phyloP scores from a whole-genome alignment of 345 rosid species.

The Microcos paniculata region DNA sequence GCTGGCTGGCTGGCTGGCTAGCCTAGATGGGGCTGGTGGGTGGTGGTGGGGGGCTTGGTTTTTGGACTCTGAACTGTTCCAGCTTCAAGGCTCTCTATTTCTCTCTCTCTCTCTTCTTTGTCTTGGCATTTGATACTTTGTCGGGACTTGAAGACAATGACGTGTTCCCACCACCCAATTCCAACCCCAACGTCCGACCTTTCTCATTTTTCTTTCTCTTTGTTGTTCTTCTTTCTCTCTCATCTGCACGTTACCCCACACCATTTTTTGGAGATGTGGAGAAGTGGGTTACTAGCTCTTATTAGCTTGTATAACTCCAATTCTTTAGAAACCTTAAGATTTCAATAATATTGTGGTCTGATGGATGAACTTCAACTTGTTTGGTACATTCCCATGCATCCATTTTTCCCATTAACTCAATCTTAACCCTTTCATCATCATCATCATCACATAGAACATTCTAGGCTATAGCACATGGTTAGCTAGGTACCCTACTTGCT shows the following conservation, averaged over 20 bases:
- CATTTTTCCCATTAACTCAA: neutral
- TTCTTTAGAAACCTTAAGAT: neutral
- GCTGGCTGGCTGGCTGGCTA: neutral
- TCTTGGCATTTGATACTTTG: constrained; percentile 26
- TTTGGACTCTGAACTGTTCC: constrained; percentile 5
- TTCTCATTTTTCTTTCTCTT: neutral
- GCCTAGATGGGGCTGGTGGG: neutral
- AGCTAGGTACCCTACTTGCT: neutral
- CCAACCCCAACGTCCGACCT: neutral
- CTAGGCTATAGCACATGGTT: neutral
- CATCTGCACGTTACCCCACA: constrained; percentile 17
- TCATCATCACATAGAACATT: neutral
- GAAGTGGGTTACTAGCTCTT: neutral
- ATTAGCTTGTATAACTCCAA: too few species aligned
- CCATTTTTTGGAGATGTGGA: neutral
- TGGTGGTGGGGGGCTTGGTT: neutral
- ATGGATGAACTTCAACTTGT: neutral
- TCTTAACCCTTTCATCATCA: neutral
- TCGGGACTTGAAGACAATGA: constrained; percentile 41
- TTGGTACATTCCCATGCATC: neutral
- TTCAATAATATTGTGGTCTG: neutral
- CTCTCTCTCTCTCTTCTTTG: neutral
- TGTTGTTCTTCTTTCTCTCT: neutral
- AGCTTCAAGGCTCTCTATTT: neutral
- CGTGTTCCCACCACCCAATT: constrained; percentile 20